A percentile compares a stretch with the other conserved stretches of the same genome.
Evolutionary conservation across 257 asterid species (phyloP).

Genomic region (Solanum pimpinellifolium): DNA sequence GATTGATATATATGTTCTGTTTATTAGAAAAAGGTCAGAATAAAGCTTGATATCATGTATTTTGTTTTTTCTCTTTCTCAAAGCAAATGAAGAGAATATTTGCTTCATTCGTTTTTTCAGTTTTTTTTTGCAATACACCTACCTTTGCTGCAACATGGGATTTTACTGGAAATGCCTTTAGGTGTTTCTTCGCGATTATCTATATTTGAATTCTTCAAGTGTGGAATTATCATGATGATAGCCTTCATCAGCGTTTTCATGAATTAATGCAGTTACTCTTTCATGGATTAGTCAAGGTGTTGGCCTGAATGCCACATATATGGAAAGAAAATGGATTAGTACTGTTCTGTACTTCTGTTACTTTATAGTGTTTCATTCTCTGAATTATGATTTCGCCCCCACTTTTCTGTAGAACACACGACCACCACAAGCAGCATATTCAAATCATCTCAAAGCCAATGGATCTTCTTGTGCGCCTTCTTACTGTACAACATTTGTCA

Average conservation of each 20-base stretch:
- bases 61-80: not conserved
- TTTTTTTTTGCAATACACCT: not conserved
- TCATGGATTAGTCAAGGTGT: not conserved
- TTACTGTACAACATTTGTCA: not conserved
- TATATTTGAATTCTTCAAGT: not conserved
- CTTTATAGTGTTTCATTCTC: not conserved
- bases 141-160: not conserved
- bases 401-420: slow-evolving; percentile 9
- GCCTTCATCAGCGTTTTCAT: not conserved
- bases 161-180: not conserved
- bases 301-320: not conserved
- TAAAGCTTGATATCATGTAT: not conserved
- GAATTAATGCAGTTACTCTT: not conserved
- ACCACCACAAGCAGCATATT: not conserved
- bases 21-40: not conserved
- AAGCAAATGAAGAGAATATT: not conserved
- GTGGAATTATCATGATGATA: not conserved
- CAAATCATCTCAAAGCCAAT: slow-evolving; percentile 7
- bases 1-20: not conserved
- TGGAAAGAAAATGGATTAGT: not conserved
- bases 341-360: not conserved
- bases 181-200: not conserved
- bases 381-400: not conserved
- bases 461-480: not conserved
- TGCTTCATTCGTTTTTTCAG: not conserved